phyloP scores from a whole-genome alignment of 2,329 filamentous ascomycete species.

The Thermochaetoides dissita region DNA sequence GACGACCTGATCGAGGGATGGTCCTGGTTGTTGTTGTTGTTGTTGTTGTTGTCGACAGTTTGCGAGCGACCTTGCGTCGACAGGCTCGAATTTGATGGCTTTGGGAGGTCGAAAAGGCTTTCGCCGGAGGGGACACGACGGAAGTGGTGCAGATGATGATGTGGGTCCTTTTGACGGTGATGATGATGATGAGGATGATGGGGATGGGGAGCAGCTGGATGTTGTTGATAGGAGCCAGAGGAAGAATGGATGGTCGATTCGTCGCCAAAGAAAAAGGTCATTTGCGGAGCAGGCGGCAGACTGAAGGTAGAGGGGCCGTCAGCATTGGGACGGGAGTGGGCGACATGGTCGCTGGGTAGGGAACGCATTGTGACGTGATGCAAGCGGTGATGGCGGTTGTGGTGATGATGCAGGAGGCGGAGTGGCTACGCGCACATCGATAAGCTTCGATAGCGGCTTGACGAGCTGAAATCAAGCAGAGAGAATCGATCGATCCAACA shows the following conservation, averaged over 20 bases:
- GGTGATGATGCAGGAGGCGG: not conserved
- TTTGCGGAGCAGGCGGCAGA: conserved; percentile 25
- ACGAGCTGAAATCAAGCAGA: too few relatives aligned
- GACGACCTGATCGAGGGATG: too few relatives aligned
- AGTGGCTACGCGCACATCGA: too few relatives aligned
- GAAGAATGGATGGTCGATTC: conserved; percentile 31
- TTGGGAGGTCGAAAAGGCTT: too few relatives aligned
- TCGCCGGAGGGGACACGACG: too few relatives aligned
- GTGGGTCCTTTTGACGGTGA: not conserved
- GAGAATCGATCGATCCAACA: too few relatives aligned
- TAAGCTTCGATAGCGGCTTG: too few relatives aligned
- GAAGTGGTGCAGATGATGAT: too few relatives aligned
- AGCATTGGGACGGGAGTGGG: conserved; percentile 26
- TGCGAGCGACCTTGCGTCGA: too few relatives aligned
- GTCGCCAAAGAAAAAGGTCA: conserved; percentile 39
- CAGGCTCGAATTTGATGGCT: too few relatives aligned
- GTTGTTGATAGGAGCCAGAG: not conserved
- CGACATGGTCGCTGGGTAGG: conserved; percentile 25
- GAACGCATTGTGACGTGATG: conserved; percentile 13
- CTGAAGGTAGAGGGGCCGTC: conserved; percentile 23
- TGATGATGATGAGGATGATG: not conserved
- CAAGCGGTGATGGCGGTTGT: not conserved
- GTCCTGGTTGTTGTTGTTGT: not conserved
- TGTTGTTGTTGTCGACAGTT: too few relatives aligned
- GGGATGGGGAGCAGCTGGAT: conserved; percentile 8